Evolutionary conservation across 176 grass and related monocot genomes (phyloP).

Genomic region (Olyra latifolia): DNA sequence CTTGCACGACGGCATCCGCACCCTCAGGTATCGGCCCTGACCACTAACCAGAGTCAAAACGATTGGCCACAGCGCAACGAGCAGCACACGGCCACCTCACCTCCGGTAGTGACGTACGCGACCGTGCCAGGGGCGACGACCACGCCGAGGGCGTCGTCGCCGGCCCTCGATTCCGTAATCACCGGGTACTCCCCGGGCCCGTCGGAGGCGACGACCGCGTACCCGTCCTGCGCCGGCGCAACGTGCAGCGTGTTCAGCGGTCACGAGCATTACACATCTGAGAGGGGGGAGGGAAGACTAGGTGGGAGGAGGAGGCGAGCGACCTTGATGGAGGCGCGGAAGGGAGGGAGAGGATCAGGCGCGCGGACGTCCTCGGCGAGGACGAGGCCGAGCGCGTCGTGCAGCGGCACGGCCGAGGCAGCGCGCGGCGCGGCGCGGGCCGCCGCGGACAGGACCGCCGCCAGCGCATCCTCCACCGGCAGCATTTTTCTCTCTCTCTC

Average conservation of each 20-base stretch:
- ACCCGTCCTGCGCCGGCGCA: conserved; percentile 64
- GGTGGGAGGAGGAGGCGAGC: background rate
- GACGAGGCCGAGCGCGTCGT: conserved; percentile 69
- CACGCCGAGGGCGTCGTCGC: conserved; percentile 59
- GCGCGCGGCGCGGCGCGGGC: conserved; percentile 29
- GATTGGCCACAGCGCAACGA: background rate
- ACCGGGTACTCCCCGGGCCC: conserved; percentile 83
- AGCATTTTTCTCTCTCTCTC: conserved; percentile 32
- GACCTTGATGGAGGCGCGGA: conserved; percentile 87
- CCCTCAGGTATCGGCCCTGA: conserved; percentile 88
- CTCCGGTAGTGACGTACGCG: conserved; percentile 93
- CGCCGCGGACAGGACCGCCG: conserved; percentile 50
- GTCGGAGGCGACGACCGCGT: conserved; percentile 78
- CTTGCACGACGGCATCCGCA: conserved; percentile 81
- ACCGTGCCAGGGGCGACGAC: conserved; percentile 48
- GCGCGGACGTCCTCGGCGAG: conserved; percentile 70
- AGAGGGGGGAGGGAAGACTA: background rate
- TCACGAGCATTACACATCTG: background rate
- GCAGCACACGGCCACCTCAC: conserved; percentile 18
- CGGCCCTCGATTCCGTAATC: conserved; percentile 82
- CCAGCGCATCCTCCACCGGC: conserved; percentile 63
- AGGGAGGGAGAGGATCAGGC: conserved; percentile 76
- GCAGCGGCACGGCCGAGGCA: conserved; percentile 41
- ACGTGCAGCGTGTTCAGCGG: background rate
- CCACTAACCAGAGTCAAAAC: background rate